Base-by-base conservation (phyloP, 2,329 filamentous ascomycete genomes). In the Colletotrichum navitas region DNA sequence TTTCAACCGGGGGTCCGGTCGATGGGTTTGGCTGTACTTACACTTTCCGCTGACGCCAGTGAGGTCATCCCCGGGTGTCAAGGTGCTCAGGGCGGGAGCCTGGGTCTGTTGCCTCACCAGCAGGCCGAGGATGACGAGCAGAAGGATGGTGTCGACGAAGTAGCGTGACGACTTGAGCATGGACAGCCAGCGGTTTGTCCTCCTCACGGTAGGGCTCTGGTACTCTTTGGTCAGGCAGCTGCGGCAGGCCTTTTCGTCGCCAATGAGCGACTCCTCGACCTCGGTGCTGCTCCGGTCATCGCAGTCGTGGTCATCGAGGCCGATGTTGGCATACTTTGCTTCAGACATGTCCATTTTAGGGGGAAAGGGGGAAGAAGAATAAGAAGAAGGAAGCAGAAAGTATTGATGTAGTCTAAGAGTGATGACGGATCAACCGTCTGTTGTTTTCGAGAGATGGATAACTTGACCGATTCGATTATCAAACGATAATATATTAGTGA, bases 61-160 rank as follows among this genome's bases (percentile, higher is more conserved):
- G 58, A 81, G 77, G 69, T 83, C 81, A 1, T 78, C 77, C 1
- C 80, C 80, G 41, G 83, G 77, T 39, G 83, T 79, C 76, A 75
- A 77, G 41, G 74, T 68, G 63, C 76, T 77, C 32, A 60, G 66
- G 16, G 67, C 66, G 14, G 70, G 63, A 49, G 77, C 64, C 60
- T 69, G 69, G 45, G 74, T 71, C 69, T 80, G 78, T 64, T 81
- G 76, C 41, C 75, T 73, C 14, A 80, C 54, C 43, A 82, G 45
- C 12, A 81, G 61, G 3, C 64, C 76, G 12, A 80, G 69, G 39
- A 81, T 79, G n/a, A 79, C 71, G 11, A 81, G 65, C 49, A 82
- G 74, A 26, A 83, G 62, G 2, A 73, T 58, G 3, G 76, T 79
- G 66, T 82, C 78, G 29, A 82, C 68, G 24, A 80, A 72, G 77